Conservation (phyloP, 1,284 basidiomycete genomes). For the Malassezia psittaci region DNA sequence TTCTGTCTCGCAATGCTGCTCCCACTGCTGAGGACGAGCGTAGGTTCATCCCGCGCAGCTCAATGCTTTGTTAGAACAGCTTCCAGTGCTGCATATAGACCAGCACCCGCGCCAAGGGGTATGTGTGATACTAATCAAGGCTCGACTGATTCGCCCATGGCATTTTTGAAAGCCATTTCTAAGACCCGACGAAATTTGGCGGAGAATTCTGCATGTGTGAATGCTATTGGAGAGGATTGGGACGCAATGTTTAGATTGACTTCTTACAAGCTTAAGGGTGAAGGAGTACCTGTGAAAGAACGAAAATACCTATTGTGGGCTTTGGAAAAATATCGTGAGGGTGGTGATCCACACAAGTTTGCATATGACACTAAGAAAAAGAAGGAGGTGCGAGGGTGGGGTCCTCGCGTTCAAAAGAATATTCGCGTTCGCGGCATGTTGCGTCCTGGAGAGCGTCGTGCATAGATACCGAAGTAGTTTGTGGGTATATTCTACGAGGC, state of each 20-base stretch:
- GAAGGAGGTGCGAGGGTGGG: conserved; percentile 62
- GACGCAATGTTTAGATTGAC: conserved; percentile 59
- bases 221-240: conserved; percentile 54
- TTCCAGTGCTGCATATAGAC: background rate
- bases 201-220: conserved; percentile 26
- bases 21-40: background rate
- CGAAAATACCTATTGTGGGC: conserved; percentile 65
- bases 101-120: conserved; percentile 9
- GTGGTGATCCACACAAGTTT: conserved; percentile 55
- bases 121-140: background rate
- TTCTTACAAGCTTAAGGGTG: conserved; percentile 57
- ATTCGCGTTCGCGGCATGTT: conserved; percentile 33
- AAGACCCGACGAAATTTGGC: conserved; percentile 59
- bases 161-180: conserved; percentile 65
- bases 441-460: conserved; percentile 35
- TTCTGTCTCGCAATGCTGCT: background rate
- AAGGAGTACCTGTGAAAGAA: conserved; percentile 59
- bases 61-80: background rate
- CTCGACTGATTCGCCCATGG: conserved; percentile 9
- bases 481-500: conserved; percentile 1
- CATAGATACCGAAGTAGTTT: conserved; percentile 1
- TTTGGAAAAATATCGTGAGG: conserved; percentile 64
- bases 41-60: too few relatives aligned
- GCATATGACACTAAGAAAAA: conserved; percentile 59
- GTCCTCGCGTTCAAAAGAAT: conserved; percentile 63